Conservation (phyloP, 805 yeast genomes). For the Saccharomycopsis sp. region DNA sequence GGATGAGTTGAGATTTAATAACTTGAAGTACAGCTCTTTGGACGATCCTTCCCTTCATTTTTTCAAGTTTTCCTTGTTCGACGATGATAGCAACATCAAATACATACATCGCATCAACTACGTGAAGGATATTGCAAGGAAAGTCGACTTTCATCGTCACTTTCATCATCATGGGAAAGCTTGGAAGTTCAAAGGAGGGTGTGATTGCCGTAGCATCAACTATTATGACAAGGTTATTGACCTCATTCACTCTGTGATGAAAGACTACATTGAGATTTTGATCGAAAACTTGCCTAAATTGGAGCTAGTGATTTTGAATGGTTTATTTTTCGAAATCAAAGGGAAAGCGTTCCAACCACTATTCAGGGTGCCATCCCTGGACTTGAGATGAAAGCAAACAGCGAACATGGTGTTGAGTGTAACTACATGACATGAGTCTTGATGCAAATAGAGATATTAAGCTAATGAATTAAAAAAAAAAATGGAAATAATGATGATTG, state of each 20-base stretch:
- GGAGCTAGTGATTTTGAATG: slow-evolving; percentile 13
- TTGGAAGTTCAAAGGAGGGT: slow-evolving; percentile 12
- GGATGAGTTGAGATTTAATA: slow-evolving; percentile 7
- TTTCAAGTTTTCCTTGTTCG: neutral
- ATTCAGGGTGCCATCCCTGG: no score
- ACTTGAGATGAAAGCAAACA: no score
- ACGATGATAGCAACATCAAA: neutral
- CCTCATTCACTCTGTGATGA: slow-evolving; percentile 5
- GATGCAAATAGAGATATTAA: no score
- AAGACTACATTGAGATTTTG: slow-evolving; percentile 8
- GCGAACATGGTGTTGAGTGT: no score
- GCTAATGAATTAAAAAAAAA: no score
- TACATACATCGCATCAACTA: slow-evolving; percentile 6
- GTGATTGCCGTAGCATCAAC: slow-evolving; percentile 6
- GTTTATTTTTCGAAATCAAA: slow-evolving; percentile 9
- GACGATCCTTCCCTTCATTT: slow-evolving; percentile 18
- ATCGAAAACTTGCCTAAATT: slow-evolving; percentile 4
- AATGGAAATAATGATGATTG: no score
- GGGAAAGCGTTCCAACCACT: no score
- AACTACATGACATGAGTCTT: no score
- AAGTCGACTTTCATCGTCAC: slow-evolving; percentile 9
- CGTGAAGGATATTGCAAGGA: slow-evolving; percentile 8
- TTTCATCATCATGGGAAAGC: slow-evolving; percentile 14
- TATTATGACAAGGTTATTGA: slow-evolving; percentile 10
- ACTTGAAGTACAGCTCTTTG: slow-evolving; percentile 15